Base-by-base conservation (phyloP, 495 filamentous ascomycete genomes). In the Aspergillus carlsbadensis region DNA sequence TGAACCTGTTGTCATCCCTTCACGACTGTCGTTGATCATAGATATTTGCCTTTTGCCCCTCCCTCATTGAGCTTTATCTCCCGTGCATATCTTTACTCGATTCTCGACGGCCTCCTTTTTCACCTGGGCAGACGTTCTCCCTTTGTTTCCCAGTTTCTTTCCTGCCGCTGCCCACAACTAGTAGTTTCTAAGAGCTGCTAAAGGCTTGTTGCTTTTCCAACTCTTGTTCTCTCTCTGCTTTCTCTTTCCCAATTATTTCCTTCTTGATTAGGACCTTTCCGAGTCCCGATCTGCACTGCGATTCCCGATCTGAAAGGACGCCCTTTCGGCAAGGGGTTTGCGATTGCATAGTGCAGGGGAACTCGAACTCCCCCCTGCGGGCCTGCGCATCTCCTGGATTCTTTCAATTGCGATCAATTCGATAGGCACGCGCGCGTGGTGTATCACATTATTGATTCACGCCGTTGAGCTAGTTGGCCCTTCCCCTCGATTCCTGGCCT, bases 381-480 rank as follows among this genome's bases (percentile, higher is more conserved):
- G 6, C 20, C 49, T 52, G 21, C n/a, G 21, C 24, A 14, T 52
- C 35, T 18, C 49, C 34, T 56, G 41, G 42, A 45, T 17, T 51
- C 35, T 37, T 40, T 15, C 39, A 34, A 34, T 39, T 42, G 31
- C 33, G 15, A 2, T 39, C 35, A 53, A 52, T 35, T 22, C 42
- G 54, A 62, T 57, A 57, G 59, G 53, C n/a, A 8, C 56, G 60
- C 56, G 54, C 59, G 51, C 50, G 36, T 37, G 40, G 57, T 57
- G 59, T 54, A 35, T 46, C 56, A 46, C 26, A 54, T 41, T 59
- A 64, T 64, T 59, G 58, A 63, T 61, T 60, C 45, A 57, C 60
- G 26, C 57, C 55, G 58, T 61, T 61, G 36, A 43, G 55, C 58
- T 57, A 61, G 46, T 56, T 48, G 40, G 52, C 52, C 41, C 43